phyloP scores from a whole-genome alignment of 352 stramenopile species.

The Globisporangium paroecandrum region DNA sequence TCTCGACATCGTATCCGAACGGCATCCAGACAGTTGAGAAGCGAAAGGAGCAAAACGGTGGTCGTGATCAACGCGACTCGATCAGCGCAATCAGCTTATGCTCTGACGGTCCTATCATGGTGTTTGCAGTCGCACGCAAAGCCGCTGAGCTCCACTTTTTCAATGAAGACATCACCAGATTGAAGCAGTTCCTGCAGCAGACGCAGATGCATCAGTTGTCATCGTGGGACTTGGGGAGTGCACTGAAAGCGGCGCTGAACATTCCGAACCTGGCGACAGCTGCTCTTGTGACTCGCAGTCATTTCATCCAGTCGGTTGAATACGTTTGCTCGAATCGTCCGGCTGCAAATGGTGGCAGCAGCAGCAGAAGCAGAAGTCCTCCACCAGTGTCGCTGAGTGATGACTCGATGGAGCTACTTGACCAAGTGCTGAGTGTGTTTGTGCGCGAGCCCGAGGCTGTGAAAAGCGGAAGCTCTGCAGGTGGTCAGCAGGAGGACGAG shows the following conservation, averaged over 20 bases:
- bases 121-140: slow-evolving; percentile 68
- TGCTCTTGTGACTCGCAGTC: slow-evolving; percentile 39
- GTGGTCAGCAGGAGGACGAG: slow-evolving; percentile 21
- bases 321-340: slow-evolving; percentile 31
- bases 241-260: slow-evolving; percentile 30
- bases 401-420: slow-evolving; percentile 56
- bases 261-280: slow-evolving; percentile 16
- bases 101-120: slow-evolving; percentile 75
- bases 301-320: slow-evolving; percentile 54
- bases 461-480: slow-evolving; percentile 12
- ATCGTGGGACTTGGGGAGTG: slow-evolving; percentile 31
- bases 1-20: slow-evolving; percentile 58
- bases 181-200: slow-evolving; percentile 66
- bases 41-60: slow-evolving; percentile 8
- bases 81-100: slow-evolving; percentile 44
- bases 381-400: slow-evolving; percentile 44
- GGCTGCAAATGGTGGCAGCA: slow-evolving; percentile 7
- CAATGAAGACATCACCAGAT: slow-evolving; percentile 64
- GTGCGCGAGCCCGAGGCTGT: slow-evolving; percentile 39
- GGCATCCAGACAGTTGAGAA: slow-evolving; percentile 23
- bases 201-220: slow-evolving; percentile 55
- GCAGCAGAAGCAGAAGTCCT: neutral
- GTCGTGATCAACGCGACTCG: slow-evolving; percentile 31
- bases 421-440: slow-evolving; percentile 66
- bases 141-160: slow-evolving; percentile 80